Base-by-base conservation (phyloP, 768 basidiomycete species). In the Boletus vinaceobasis region DNA sequence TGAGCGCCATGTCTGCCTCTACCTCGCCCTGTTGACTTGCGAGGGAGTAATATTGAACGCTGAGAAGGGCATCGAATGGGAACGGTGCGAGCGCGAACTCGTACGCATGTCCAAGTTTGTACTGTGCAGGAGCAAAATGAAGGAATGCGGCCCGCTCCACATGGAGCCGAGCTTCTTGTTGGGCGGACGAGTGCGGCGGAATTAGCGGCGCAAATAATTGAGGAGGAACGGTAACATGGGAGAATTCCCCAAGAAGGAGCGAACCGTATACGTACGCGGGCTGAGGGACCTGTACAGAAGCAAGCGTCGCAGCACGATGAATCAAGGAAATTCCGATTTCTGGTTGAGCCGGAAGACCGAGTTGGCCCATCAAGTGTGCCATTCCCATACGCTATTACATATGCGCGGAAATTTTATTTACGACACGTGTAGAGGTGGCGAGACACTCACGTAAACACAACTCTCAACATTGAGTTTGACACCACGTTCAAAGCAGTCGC, bases 1-100 rank as follows among this genome's bases (percentile, higher is more conserved):
- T 87, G 50, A 98, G 79, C 3, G 93, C 95, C 93, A 98, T 95
- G 67, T 98, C 93, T 0, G 96, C 96, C 68, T 98, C 94, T 23
- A 81, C 78, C 70, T 97, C 92, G 33, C 91, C 90, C 55, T 88
- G 83, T 71, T 95, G 87, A 53, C 84, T 87, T 0, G 90, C 92
- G 13, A 89, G 75, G 8, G 77, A 79, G 71, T 98, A 98, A 67
- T 92, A 98, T 67, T 95, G 91, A 21, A 98, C 93, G 50, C 85
- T 88, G 36, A 96, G 75, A 17, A 96, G 76, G 0, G 96, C 85
- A 65, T 98, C 95, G 70, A 93, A 97, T 0, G 85, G 78, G 75
- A 88, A 92, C 0, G 90, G 88, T 0, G 91, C 78, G 11, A 84
- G 79, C 1, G 95, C 95, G 61, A 94, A 93, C 65, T 98, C 96